Evolutionary conservation across 1,284 basidiomycete genomes (phyloP), one percentile per base, ranked within the genome.

Genomic region (Austroboletus niveus): DNA sequence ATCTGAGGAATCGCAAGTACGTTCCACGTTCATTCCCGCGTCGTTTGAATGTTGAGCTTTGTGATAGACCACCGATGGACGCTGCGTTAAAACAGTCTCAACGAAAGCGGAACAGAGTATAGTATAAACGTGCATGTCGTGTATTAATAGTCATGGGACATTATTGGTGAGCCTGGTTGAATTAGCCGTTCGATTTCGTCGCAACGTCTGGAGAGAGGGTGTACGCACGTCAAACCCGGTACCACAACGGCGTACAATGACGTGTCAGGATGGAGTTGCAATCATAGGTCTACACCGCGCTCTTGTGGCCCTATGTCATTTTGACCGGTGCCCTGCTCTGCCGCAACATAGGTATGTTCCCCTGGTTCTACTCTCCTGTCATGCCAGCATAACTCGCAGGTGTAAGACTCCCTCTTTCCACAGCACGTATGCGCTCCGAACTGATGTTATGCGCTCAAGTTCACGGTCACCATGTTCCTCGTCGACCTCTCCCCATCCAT

Each of bases 401-500:
- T 27, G 87, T 89, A 71, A 45, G 80, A 0, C n/a, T n/a, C 69
- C 8, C 59, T 59, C 27, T 24, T 15, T 44, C 9, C 4, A 31
- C 31, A 24, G 12, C 8, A 8, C 4, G 34, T 31, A 8, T 49
- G 35, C 42, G 24, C 11, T 52, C 24, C 4, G 12, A n/a, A 51
- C 46, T 45, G 45, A 45, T 11, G 5, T 38, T 1, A 17, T 50
- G 51, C 15, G 5, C 39, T 8, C 9, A 52, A 91, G 89, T 91
- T 85, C 63, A 89, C 87, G 1, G 87, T 87, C 5, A 88, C 86
- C 17, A 85, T 92, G 80, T 97, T 93, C 65, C 78, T 93, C 64
- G 73, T 97, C 62, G 94, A 97, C 75, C 75, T 90, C 43, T 94
- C 92, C 3, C 17, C 17, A 17, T 17, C 17, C 17, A 17, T 17